phyloP scores from a whole-genome alignment of 225 moss, liverwort and hornwort species.

The Sphagnum tenellum region DNA sequence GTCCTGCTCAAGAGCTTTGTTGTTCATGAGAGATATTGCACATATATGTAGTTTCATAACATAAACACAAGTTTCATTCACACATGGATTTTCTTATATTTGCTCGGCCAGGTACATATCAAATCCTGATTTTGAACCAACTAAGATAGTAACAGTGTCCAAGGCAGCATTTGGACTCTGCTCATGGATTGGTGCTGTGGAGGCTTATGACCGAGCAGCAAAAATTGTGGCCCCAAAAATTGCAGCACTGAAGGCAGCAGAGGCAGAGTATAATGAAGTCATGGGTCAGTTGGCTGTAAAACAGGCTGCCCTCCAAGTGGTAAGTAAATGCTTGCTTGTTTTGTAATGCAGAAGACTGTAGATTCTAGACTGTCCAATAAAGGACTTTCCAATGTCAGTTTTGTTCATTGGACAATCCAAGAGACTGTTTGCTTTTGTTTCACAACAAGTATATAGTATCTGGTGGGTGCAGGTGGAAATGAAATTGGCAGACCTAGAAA shows the following conservation, averaged over 20 bases:
- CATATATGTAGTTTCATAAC: too few species aligned
- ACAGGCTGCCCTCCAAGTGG: slow-evolving; percentile 68
- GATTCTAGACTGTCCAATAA: not conserved
- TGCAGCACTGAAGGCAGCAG: slow-evolving; percentile 64
- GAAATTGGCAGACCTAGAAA: slow-evolving; percentile 40
- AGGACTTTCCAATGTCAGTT: not conserved
- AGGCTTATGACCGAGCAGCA: slow-evolving; percentile 63
- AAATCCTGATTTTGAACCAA: slow-evolving; percentile 74
- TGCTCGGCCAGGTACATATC: slow-evolving; percentile 44
- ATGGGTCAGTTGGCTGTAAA: slow-evolving; percentile 68
- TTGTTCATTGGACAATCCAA: not conserved
- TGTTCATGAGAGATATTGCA: too few species aligned
- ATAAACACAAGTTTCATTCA: not conserved
- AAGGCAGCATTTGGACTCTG: slow-evolving; percentile 91
- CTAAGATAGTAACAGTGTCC: slow-evolving; percentile 57
- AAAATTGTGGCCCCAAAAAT: slow-evolving; percentile 88
- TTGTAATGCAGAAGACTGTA: too few species aligned
- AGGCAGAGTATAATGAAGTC: slow-evolving; percentile 79
- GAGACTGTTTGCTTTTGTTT: not conserved
- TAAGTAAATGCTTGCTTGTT: slow-evolving; percentile 7
- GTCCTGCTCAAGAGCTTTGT: too few species aligned
- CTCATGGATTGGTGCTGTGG: slow-evolving; percentile 94
- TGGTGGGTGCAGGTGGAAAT: slow-evolving; percentile 49
- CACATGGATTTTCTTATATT: not conserved
- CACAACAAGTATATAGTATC: too few species aligned